Evolutionary conservation across 2,329 filamentous ascomycete genomes (phyloP).

Genomic region (Alternaria angustiovoidea): DNA sequence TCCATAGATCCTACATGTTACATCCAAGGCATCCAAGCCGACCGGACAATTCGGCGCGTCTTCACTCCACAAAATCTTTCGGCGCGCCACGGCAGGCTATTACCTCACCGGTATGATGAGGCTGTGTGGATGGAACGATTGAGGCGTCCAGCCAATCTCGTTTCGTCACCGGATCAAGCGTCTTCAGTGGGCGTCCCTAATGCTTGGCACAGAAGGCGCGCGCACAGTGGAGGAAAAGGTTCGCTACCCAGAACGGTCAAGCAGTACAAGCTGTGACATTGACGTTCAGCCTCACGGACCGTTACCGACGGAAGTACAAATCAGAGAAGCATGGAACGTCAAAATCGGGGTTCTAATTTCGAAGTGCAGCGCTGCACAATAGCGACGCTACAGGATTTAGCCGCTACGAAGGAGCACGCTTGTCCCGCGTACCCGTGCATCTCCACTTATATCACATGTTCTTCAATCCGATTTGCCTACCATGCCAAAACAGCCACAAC

Average conservation of each 20-base stretch:
- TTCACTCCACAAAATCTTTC: neutral
- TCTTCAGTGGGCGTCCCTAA: neutral
- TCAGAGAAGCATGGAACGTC: neutral
- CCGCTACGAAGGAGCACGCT: slow-evolving; percentile 2
- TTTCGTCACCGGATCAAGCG: neutral
- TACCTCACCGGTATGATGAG: slow-evolving; percentile 1
- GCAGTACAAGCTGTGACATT: neutral
- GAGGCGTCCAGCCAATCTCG: slow-evolving; percentile 10
- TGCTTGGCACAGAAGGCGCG: neutral
- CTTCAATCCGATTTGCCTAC: neutral
- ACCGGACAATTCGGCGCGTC: slow-evolving; percentile 7
- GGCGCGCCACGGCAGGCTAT: neutral
- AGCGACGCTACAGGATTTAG: slow-evolving; percentile 5
- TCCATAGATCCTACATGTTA: slow-evolving; percentile 7
- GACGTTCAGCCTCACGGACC: neutral
- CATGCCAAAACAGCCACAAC: neutral
- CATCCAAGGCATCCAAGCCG: slow-evolving; percentile 4
- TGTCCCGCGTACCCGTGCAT: slow-evolving; percentile 5
- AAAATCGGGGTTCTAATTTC: neutral
- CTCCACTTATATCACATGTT: slow-evolving; percentile 1
- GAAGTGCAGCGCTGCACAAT: neutral
- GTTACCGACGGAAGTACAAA: neutral
- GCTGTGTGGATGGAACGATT: neutral
- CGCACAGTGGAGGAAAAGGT: neutral
- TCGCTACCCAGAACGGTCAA: neutral